Percentiles rank a stretch among this genome's conserved stretches.
Conservation (phyloP, 305 asterid genomes). For the Fraxinus nigra region DNA sequence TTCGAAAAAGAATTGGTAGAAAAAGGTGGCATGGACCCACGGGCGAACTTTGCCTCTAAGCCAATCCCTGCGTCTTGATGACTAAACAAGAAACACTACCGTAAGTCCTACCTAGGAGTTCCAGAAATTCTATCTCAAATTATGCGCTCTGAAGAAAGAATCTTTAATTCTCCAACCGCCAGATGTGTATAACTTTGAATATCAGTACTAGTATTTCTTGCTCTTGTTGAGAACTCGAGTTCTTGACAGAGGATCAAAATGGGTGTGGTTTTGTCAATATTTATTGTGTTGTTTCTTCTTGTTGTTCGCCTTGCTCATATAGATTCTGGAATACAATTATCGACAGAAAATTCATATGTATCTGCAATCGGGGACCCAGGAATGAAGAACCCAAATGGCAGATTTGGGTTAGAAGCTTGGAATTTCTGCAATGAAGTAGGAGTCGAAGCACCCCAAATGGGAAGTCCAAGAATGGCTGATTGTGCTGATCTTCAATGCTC, state of each 20-base stretch:
- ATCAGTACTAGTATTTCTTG: neutral
- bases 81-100: neutral
- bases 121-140: constrained; percentile 10
- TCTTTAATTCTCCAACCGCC: neutral
- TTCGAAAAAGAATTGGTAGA: neutral
- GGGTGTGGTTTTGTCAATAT: constrained; percentile 13
- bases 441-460: constrained; percentile 60
- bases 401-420: constrained; percentile 86
- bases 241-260: constrained; percentile 1
- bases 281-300: constrained; percentile 1
- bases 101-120: constrained; percentile 16
- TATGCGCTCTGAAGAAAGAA: neutral
- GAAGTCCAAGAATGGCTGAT: constrained; percentile 84
- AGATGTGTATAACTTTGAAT: neutral
- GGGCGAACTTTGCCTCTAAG: constrained; percentile 31
- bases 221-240: neutral
- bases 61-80: constrained; percentile 1
- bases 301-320: constrained; percentile 9
- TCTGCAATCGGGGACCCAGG: constrained; percentile 78
- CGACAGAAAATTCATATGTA: constrained; percentile 31
- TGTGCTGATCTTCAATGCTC: constrained; percentile 65
- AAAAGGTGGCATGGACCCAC: constrained; percentile 6
- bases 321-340: neutral
- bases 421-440: constrained; percentile 92
- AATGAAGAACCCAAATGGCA: constrained; percentile 66